Base-by-base conservation (phyloP, 345 rosid genomes). In the Eutrema japonicum region DNA sequence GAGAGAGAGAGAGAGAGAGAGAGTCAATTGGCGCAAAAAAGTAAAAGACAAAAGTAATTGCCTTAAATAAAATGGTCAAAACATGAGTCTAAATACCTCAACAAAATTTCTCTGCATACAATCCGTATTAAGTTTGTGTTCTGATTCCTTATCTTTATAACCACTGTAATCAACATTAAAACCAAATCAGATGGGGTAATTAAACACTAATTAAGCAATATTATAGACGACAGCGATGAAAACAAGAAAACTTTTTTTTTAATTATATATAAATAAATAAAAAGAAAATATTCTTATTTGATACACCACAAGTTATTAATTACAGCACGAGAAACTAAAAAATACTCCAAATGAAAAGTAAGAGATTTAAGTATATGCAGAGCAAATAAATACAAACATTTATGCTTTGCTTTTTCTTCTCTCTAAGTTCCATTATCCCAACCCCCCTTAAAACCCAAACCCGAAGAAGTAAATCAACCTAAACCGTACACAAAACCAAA, bases 261-360 rank as follows among this genome's bases (percentile, higher is more conserved):
- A 11, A 30, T 12, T 36, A 26, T 13, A 41, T 33, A 42, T 8
- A 52, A 63, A 63, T 35, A 7, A 43, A 13, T 1, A 38, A n/a
- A 13, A 57, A 11, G 22, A 47, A 41, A 50, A 67, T 59, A 61
- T 36, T 69, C 14, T 61, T 76, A 62, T 68, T 61, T 27, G 65
- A 76, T 69, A 63, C 42, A 38, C 42, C 64, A 49, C 29, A 64
- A 8, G 37, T 75, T 68, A 73, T 59, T 68, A 64, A 64, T 77
- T 64, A 77, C 76, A 70, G 53, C 66, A 70, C 54, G 38, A 77
- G 27, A 64, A 77, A 48, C 79, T 54, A 71, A 64, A 76, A 70
- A 71, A 22, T 40, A 56, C 27, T 59, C 48, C 62, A 64, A 56
- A 70, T 41, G 52, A 68, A 48, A 55, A 55, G 26, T 46, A 12